Evolutionary conservation across 2,329 filamentous ascomycete genomes (phyloP), one percentile per base, ranked within the genome.

Genomic region (Niveomyces coronatus): DNA sequence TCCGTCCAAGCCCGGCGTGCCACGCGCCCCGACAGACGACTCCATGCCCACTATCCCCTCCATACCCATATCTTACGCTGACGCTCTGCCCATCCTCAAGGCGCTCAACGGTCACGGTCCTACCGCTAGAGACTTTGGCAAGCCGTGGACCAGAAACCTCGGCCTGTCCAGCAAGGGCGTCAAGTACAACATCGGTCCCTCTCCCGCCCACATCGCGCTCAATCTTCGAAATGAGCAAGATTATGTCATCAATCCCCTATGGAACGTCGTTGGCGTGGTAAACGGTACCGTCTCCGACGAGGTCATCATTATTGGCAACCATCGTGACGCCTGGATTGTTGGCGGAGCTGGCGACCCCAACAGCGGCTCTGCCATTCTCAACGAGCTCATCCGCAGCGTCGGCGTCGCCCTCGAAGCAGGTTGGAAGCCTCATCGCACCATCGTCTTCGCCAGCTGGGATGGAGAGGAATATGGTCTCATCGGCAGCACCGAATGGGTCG

Each of bases 241-340:
- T 31, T 91, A 94, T 52, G 76, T 77, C 11, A 89, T 74, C 1
- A 91, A 82, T 0, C 82, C 84, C 4, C 65, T 89, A 37, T 94
- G 87, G 87, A 82, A 98, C 53, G 85, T 91, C 3, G 89, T 96
- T 46, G 89, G 89, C 31, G 68, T 91, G 31, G 85, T 98, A 56
- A 94, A 94, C 50, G 91, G 89, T 9, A 83, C 82, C 1, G 76
- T 91, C 24, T 68, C 78, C 0, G 79, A 94, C 49, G 87, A 95
- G 53, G 86, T 94, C 1, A 68, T 98, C 31, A 71, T 98, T 4
- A 64, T 96, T 22, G 87, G 88, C n/a, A 94, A 94, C 53, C 88
- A 94, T 53, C 77, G 87, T 23, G 87, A 94, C 59, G 85, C 88
- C 0, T 93, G 85, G 85, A 81, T 89, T 50, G 79, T 80, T 15